These are phyloP conservation scores for Naganishia liquefaciens DNA, from an alignment of 1,284 basidiomycete species.

Conservation along the genomic window DNA sequence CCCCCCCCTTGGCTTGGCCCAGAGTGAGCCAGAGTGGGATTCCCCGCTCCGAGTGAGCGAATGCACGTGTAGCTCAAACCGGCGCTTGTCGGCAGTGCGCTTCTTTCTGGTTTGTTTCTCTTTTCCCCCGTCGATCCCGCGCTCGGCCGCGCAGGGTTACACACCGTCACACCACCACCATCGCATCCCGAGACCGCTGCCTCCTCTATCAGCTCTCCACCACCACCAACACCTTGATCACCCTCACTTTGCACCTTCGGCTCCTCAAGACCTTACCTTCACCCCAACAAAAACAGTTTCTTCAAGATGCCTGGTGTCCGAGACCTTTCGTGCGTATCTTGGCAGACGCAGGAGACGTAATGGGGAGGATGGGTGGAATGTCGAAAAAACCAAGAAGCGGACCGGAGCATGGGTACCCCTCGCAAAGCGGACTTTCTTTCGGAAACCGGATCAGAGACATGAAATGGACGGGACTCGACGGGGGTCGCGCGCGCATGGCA, in stretches of 20 bases:
- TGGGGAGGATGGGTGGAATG: background rate
- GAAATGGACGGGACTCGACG: constrained; percentile 6
- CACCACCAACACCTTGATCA: background rate
- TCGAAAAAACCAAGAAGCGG: background rate
- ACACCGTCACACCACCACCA: too few relatives aligned
- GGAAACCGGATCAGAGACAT: constrained; percentile 8
- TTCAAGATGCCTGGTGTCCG: constrained; percentile 84
- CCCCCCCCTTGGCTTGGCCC: too few relatives aligned
- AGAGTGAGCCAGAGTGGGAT: background rate
- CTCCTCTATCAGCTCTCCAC: too few relatives aligned
- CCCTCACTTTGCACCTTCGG: background rate
- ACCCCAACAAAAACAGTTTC: constrained; percentile 19
- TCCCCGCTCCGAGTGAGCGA: background rate
- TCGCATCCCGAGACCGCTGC: too few relatives aligned
- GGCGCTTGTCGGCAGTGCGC: background rate
- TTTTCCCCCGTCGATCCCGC: background rate
- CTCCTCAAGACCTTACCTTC: constrained; percentile 4
- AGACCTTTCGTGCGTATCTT: constrained; percentile 76
- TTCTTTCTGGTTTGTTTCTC: background rate
- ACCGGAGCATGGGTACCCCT: constrained; percentile 11
- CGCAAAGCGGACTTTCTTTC: too few relatives aligned
- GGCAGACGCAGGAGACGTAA: background rate
- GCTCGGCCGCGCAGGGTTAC: background rate
- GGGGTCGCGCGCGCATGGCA: background rate
- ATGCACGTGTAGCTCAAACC: background rate